These are phyloP conservation scores for Agaricales sp. DNA, from an alignment of 1,284 basidiomycete genomes.

Conservation along the genomic window DNA sequence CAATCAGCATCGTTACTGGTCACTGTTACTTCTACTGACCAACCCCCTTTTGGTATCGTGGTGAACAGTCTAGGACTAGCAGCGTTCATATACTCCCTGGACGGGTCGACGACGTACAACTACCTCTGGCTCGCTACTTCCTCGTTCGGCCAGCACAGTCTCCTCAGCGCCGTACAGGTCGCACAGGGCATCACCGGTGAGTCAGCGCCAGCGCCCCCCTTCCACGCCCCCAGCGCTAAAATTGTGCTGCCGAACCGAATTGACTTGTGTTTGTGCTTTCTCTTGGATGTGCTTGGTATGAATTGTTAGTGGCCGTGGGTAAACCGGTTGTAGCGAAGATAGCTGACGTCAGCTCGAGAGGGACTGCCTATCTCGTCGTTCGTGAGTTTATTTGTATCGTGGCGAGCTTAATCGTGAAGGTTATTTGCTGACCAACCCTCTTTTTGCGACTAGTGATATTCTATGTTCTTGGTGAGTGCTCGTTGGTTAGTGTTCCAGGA, in stretches of 20 bases:
- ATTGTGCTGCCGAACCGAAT: no score
- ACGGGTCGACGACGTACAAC: slow-evolving; percentile 56
- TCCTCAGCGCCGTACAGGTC: slow-evolving; percentile 57
- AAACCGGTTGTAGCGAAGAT: slow-evolving; percentile 79
- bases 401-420: no score
- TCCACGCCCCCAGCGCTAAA: no score
- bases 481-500: background rate
- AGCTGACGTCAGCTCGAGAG: slow-evolving; percentile 56
- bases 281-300: background rate
- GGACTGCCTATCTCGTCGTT: slow-evolving; percentile 48
- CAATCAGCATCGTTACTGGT: background rate
- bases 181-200: slow-evolving; percentile 47
- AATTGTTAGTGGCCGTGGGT: slow-evolving; percentile 29
- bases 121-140: slow-evolving; percentile 61
- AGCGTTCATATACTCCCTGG: slow-evolving; percentile 70
- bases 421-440: background rate
- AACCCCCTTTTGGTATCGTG: no score
- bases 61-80: slow-evolving; percentile 59
- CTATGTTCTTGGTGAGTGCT: slow-evolving; percentile 41
- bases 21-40: background rate
- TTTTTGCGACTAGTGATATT: slow-evolving; percentile 31
- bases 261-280: background rate
- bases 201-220: no score
- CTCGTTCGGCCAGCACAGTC: slow-evolving; percentile 45
- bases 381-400: no score